phyloP scores from a whole-genome alignment of 345 rosid species.

The Cardamine resedifolia region DNA sequence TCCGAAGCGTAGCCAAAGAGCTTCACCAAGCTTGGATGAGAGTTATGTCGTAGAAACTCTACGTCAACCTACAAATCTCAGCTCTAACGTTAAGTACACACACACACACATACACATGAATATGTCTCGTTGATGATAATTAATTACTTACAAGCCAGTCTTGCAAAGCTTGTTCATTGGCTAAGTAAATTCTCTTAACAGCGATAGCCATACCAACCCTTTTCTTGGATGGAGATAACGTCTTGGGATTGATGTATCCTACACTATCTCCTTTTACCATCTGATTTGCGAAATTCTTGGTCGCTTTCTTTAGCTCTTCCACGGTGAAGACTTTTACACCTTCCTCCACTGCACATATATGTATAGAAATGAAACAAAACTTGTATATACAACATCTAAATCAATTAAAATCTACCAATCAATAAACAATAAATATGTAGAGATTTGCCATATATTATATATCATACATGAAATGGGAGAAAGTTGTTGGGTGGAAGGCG shows the following conservation, averaged over 20 bases:
- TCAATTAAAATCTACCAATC: neutral
- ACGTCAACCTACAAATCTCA: neutral
- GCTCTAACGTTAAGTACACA: neutral
- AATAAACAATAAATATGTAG: neutral
- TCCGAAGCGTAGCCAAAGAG: slow-evolving; percentile 4
- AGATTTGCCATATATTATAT: neutral
- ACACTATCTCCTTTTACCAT: neutral
- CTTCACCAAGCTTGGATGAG: neutral
- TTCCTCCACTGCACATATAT: neutral
- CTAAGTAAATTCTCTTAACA: neutral
- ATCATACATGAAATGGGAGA: too few species aligned
- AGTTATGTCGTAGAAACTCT: neutral
- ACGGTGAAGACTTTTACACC: slow-evolving; percentile 1
- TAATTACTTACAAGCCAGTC: slow-evolving; percentile 19
- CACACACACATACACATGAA: neutral
- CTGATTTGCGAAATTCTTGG: neutral
- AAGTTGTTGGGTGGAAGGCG: too few species aligned
- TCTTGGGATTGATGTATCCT: slow-evolving; percentile 3
- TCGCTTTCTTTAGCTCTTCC: neutral
- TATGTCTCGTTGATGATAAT: neutral
- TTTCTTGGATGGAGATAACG: neutral
- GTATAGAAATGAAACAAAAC: too few species aligned
- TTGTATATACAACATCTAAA: neutral
- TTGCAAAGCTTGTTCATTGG: neutral
- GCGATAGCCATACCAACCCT: neutral